These are phyloP conservation scores for Talaromyces borbonicus DNA, from an alignment of 495 filamentous ascomycete genomes.

Conservation along the genomic window DNA sequence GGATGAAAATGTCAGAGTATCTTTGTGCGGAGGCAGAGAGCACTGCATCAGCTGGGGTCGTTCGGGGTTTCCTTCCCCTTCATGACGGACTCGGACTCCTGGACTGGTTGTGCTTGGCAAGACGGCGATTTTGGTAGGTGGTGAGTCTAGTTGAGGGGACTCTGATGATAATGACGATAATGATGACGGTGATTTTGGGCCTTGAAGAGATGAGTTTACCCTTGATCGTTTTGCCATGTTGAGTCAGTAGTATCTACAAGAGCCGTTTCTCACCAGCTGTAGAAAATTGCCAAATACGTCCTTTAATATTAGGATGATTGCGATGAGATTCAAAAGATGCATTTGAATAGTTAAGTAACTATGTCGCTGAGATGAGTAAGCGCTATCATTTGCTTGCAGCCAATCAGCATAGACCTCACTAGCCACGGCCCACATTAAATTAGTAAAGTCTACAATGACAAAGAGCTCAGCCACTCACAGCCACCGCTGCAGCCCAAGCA, in stretches of 20 bases:
- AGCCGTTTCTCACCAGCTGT: too few relatives aligned
- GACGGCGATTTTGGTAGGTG: slow-evolving; percentile 4
- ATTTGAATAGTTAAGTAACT: too few relatives aligned
- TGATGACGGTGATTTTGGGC: neutral
- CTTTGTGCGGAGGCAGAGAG: slow-evolving; percentile 67
- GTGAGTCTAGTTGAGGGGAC: neutral
- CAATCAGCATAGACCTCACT: neutral
- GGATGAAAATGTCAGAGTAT: slow-evolving; percentile 55
- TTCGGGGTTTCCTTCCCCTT: neutral
- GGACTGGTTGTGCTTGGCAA: neutral
- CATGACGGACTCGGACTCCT: too few relatives aligned
- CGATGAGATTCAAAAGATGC: too few relatives aligned
- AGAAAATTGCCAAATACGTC: too few relatives aligned
- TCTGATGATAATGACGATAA: neutral
- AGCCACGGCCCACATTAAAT: neutral
- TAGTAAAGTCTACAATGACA: neutral
- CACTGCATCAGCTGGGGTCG: slow-evolving; percentile 52
- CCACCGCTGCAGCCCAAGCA: neutral
- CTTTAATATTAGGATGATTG: too few relatives aligned
- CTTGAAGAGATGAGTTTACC: slow-evolving; percentile 26
- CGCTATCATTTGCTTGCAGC: too few relatives aligned
- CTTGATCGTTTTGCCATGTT: slow-evolving; percentile 53
- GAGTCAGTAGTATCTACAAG: too few relatives aligned
- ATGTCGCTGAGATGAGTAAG: too few relatives aligned
- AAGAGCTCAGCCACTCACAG: too few relatives aligned